Conservation (phyloP, 1,284 basidiomycete species). For the Afroboletus lepidellus region DNA sequence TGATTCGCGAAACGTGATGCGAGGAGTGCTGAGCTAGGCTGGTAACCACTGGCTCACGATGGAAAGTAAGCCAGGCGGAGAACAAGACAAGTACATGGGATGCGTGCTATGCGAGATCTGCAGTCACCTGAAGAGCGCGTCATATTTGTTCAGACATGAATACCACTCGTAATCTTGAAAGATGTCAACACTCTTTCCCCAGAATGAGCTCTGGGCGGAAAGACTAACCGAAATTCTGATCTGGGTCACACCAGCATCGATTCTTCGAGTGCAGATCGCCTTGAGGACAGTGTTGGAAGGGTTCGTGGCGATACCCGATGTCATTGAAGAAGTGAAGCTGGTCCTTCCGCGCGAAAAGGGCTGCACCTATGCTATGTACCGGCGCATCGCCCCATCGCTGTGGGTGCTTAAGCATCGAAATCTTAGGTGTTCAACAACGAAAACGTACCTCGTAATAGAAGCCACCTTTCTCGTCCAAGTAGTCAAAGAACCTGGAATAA, state of each 20-base stretch:
- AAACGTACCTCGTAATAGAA: slow-evolving; percentile 79
- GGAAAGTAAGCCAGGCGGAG: neutral
- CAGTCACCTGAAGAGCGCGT: slow-evolving; percentile 49
- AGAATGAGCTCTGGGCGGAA: neutral
- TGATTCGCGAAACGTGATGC: neutral
- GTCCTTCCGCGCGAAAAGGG: slow-evolving; percentile 76
- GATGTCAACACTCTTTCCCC: slow-evolving; percentile 5
- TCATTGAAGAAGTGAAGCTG: slow-evolving; percentile 80
- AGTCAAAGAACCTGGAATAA: slow-evolving; percentile 84
- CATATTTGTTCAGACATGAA: slow-evolving; percentile 74
- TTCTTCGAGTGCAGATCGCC: slow-evolving; percentile 55
- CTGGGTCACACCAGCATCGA: slow-evolving; percentile 66
- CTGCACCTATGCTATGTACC: slow-evolving; percentile 84
- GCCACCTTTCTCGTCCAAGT: slow-evolving; percentile 83
- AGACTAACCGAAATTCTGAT: slow-evolving; percentile 61
- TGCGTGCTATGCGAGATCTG: neutral
- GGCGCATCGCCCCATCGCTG: slow-evolving; percentile 91
- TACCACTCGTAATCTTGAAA: slow-evolving; percentile 72
- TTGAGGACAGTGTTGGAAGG: slow-evolving; percentile 80
- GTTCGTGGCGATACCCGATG: slow-evolving; percentile 69
- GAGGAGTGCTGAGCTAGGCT: neutral
- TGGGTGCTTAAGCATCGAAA: neutral
- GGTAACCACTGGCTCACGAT: neutral
- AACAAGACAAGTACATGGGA: slow-evolving; percentile 3
- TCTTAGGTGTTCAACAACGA: neutral